Evolutionary conservation across 306 rosid species (phyloP), one percentile per base, ranked within the genome.

Genomic region (Castanea mollissima): DNA sequence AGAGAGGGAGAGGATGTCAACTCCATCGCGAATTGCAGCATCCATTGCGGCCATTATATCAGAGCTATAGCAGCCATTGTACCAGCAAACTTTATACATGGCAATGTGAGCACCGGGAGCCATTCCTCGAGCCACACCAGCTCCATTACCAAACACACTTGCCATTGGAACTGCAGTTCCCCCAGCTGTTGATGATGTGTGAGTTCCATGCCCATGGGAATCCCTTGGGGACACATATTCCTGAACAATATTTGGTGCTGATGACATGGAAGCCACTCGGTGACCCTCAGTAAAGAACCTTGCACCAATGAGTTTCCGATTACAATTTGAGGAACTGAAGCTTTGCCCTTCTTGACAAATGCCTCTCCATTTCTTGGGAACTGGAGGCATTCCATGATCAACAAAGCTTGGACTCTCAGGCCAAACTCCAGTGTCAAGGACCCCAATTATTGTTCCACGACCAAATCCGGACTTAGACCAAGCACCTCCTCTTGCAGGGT

Each of bases 391-490:
- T 6, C 84, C 89, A 12, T 58, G 80, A 68, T 94, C 98, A 31
- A 77, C 41, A 79, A 92, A 92, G 88, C 98, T 92, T 2, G 97
- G 97, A 86, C 92, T 88, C 81, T 92, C 98, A 0, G 97, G 98
- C 97, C 97, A 92, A 62, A 94, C 93, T 73, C 98, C 97, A 1
- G 97, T 94, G 34, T 94, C 98, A 63, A 94, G 97, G 46, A 94
- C 87, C 0, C 98, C 98, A 65, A 94, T 89, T 64, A 94, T 92
- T 21, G 90, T 82, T 67, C 98, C 94, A 1, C 81, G 82, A 7
- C 97, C 98, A 41, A 91, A 87, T 12, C 87, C 80, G 0, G 97
- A 89, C 55, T 88, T 93, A 32, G 82, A 79, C 97, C 97, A 91
- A 77, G 90, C 85, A 38, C 89, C 79, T 69, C 81, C 86, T 76